Base-by-base conservation (phyloP, 305 asterid genomes). In the Fraxinus velutina region DNA sequence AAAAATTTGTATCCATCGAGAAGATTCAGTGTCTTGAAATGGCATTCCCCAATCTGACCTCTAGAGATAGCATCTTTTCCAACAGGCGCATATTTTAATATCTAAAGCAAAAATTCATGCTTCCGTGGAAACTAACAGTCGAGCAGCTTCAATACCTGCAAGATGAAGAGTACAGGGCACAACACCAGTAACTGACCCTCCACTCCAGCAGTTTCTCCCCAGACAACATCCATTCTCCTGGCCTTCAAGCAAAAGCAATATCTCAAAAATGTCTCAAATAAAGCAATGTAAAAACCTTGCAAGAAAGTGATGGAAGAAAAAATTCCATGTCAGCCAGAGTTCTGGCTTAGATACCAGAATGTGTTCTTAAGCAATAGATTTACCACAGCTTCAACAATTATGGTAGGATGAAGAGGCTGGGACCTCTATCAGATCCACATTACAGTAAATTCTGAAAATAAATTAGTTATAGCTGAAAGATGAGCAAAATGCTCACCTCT, bases 141-240 rank as follows among this genome's bases (percentile, higher is more conserved):
- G 44, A 50, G 39, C 9, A 50, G 19, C 76, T 32, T 5, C 30
- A 62, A 42, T 85, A 94, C 99, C 99, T 97, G 99, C 89, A 97
- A 88, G 83, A 90, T 34, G 75, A 96, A 93, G 68, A 94, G 92
- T 62, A 96, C 80, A 77, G 96, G 97, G 88, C 91, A 94, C 66
- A 96, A 86, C 84, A 93, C 76, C 88, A 91, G 86, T 81, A 96
- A 82, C 86, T 96, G 99, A 80, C 99, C 99, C 87, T 92, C 93
- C 82, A 94, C 98, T 84, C 98, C 99, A 24, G 99, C 97, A 85
- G 98, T 94, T 89, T 96, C 99, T 81, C 99, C 99, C 98, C 98
- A 96, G 73, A 96, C 99, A 82, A 96, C 98, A 82, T 96, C 99
- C 98, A 96, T 96, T 90, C 99, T 93, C 84, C 91, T 70, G 83